These are phyloP conservation scores for Starmerella riodocensis DNA, from an alignment of 805 yeast genomes.

Conservation along the genomic window DNA sequence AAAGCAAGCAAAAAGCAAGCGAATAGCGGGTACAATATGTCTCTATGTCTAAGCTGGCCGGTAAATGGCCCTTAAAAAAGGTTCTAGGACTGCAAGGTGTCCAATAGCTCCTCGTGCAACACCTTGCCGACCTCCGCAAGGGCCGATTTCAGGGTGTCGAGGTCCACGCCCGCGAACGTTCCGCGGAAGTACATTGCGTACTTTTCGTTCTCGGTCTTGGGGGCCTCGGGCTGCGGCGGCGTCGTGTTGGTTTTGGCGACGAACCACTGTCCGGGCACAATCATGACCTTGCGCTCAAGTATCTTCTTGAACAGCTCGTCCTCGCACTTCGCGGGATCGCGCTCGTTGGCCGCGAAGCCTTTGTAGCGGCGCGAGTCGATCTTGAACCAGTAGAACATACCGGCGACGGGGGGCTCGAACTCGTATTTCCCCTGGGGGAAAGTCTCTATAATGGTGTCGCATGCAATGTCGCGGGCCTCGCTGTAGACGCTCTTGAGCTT, in stretches of 20 bases:
- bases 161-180: slow-evolving; percentile 33
- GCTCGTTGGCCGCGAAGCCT: slow-evolving; percentile 27
- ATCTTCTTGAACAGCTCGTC: slow-evolving; percentile 25
- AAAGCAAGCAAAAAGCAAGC: too few relatives aligned
- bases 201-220: slow-evolving; percentile 21
- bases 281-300: slow-evolving; percentile 26
- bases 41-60: too few relatives aligned
- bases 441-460: slow-evolving; percentile 54
- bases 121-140: slow-evolving; percentile 27
- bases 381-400: slow-evolving; percentile 41
- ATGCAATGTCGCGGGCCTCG: slow-evolving; percentile 72
- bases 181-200: slow-evolving; percentile 32
- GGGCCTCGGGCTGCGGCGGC: slow-evolving; percentile 28
- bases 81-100: too few relatives aligned
- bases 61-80: too few relatives aligned
- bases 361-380: slow-evolving; percentile 43
- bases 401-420: slow-evolving; percentile 36
- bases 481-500: slow-evolving; percentile 65
- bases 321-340: slow-evolving; percentile 26
- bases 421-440: slow-evolving; percentile 34
- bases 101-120: slow-evolving; percentile 16
- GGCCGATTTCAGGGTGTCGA: slow-evolving; percentile 26
- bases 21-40: too few relatives aligned
- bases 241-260: slow-evolving; percentile 21
- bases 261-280: slow-evolving; percentile 35